Percentiles rank a stretch among this genome's conserved stretches.
These are phyloP conservation scores for Fusarium lateritium DNA, from an alignment of 2,329 filamentous ascomycete genomes.

Conservation along the genomic window DNA sequence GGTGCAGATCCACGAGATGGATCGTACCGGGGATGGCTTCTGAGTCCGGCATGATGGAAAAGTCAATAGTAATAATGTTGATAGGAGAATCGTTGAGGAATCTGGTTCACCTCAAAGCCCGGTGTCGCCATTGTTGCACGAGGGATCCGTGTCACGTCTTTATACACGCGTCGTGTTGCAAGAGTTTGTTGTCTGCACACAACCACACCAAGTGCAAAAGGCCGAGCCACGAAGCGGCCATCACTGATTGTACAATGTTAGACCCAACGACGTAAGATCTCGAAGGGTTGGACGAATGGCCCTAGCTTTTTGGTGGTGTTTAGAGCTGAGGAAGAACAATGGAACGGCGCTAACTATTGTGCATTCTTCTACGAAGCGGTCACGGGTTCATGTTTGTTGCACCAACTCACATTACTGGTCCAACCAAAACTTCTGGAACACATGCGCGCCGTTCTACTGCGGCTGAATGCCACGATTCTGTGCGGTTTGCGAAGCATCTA, in stretches of 20 bases:
- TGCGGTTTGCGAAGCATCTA: not conserved
- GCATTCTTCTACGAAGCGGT: not conserved
- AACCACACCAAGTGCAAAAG: not conserved
- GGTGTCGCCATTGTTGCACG: not conserved
- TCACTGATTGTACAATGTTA: no score
- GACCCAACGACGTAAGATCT: not conserved
- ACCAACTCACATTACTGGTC: not conserved
- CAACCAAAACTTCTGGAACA: not conserved
- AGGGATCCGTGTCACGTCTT: constrained; percentile 3
- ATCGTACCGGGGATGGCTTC: constrained; percentile 56
- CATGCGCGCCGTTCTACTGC: not conserved
- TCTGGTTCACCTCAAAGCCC: no score
- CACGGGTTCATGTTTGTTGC: not conserved
- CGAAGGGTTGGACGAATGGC: not conserved
- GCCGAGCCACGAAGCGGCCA: not conserved
- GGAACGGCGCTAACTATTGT: constrained; percentile 30
- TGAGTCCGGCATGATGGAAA: not conserved
- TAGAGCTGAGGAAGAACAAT: constrained; percentile 17
- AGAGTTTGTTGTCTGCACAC: not conserved
- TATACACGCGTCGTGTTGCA: constrained; percentile 3
- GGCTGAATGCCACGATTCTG: not conserved
- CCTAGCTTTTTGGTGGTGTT: not conserved
- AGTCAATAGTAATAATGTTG: not conserved
- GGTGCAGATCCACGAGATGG: constrained; percentile 58
- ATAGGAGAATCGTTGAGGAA: not conserved